Percentiles rank a stretch among this genome's conserved stretches.
Conservation (phyloP, 768 basidiomycete species). For the Chiua virens region DNA sequence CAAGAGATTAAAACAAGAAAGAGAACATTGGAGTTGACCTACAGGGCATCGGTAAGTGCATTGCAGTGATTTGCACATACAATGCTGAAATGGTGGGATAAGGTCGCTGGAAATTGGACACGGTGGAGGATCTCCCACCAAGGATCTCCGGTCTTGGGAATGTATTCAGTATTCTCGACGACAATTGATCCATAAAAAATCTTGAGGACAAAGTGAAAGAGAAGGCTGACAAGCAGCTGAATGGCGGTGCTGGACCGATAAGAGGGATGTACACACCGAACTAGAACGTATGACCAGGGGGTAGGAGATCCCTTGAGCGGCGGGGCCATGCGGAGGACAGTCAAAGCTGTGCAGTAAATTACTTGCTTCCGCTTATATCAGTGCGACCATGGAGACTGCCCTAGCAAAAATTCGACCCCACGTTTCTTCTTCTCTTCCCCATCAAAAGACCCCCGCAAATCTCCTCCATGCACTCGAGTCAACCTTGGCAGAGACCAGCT, state of each 20-base stretch:
- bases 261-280: conserved; percentile 47
- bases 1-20: neutral
- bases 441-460: conserved; percentile 88
- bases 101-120: neutral
- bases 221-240: conserved; percentile 40
- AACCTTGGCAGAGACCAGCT: conserved; percentile 67
- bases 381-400: conserved; percentile 50
- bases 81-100: conserved; percentile 49
- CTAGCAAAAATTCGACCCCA: conserved; percentile 88
- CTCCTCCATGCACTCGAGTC: conserved; percentile 84
- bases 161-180: conserved; percentile 70
- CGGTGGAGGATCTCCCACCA: conserved; percentile 46
- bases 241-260: neutral
- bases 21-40: conserved; percentile 25
- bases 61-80: conserved; percentile 88
- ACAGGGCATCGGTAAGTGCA: conserved; percentile 86
- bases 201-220: conserved; percentile 83
- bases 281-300: conserved; percentile 66
- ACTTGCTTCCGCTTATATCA: neutral
- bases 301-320: conserved; percentile 44
- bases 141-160: conserved; percentile 72
- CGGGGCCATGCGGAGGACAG: conserved; percentile 24
- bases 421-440: conserved; percentile 72
- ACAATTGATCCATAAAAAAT: conserved; percentile 91
- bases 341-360: conserved; percentile 1